Base-by-base conservation (phyloP, 1,284 basidiomycete genomes). In the Microbotryum saponariae region DNA sequence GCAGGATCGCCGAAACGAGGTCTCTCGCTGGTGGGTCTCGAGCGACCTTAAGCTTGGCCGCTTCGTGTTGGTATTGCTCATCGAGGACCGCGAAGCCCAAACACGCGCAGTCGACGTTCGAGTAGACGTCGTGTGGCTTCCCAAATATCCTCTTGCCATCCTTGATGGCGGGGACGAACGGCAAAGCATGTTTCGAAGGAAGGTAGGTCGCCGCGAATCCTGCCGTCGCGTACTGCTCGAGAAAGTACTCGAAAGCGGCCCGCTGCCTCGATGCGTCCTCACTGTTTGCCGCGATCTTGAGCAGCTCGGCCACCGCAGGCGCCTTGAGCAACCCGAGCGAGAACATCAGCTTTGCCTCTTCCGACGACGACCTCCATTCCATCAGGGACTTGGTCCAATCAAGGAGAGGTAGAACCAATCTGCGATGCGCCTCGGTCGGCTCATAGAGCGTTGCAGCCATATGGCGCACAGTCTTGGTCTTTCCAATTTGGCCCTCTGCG, bases 311-410 rank as follows among this genome's bases (percentile, higher is more conserved):
- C 42, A 94, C 74, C 1, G 87, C 83, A 1, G 93, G 92, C 64
- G 80, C 81, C 6, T 84, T 82, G 51, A 80, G 81, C 21, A 98
- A 77, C 3, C 93, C 94, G 18, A 98, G 78, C 7, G 82, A 79
- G 74, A 84, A 88, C 27, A 97, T 76, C 68, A 97, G 84, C 72
- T 87, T 90, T 0, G 91, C 94, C 84, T 96, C 92, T 31, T 91
- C 88, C 0, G 89, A 89, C 23, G 80, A 82, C 4, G 80, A 75
- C 58, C 82, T 81, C 92, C 92, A 96, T 72, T 87, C 90, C 2
- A 63, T 31, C 8, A 76, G 76, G 64, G 84, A 80, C 10, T 80
- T 80, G 1, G 88, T 86, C 93, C 93, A 98, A 71, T 91, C 90
- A 47, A 98, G 79, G 1, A 94, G 74, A 1, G 92, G 91, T 10